These are phyloP conservation scores for Prunus padus DNA, from an alignment of 306 rosid species.

Conservation along the genomic window DNA sequence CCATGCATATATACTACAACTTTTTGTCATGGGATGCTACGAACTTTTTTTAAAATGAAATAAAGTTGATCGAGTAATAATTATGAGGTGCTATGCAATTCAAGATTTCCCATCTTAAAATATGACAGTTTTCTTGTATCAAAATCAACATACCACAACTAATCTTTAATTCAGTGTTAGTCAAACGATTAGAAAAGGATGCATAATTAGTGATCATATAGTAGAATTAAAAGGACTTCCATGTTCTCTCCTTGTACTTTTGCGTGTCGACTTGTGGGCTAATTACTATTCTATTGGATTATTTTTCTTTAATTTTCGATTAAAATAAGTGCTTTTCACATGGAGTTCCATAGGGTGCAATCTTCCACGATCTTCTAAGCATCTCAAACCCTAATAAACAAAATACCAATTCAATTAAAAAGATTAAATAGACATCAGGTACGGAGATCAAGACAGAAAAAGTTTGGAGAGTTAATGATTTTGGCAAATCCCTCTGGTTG, in stretches of 20 bases:
- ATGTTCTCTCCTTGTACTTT: slow-evolving; percentile 28
- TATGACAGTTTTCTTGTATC: background rate
- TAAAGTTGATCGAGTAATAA: background rate
- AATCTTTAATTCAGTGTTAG: slow-evolving; percentile 21
- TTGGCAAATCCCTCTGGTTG: background rate
- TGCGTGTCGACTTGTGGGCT: slow-evolving; percentile 31
- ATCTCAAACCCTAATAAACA: slow-evolving; percentile 13
- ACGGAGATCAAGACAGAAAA: slow-evolving; percentile 6
- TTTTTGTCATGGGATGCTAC: no score
- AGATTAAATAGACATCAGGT: slow-evolving; percentile 7
- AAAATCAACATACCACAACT: background rate
- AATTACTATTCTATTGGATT: slow-evolving; percentile 7
- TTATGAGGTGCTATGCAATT: background rate
- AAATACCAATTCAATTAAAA: background rate
- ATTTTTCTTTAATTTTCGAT: background rate
- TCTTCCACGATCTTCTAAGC: slow-evolving; percentile 48
- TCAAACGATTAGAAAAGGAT: slow-evolving; percentile 26
- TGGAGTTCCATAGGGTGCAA: slow-evolving; percentile 46
- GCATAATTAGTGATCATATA: background rate
- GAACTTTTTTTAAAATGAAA: no score
- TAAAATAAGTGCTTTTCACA: slow-evolving; percentile 41
- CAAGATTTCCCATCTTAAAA: background rate
- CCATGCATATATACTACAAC: no score
- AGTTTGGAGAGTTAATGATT: background rate
- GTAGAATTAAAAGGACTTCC: slow-evolving; percentile 33